phyloP scores from a whole-genome alignment of 2,329 filamentous ascomycete genomes.

The Aspergillus fischeri region DNA sequence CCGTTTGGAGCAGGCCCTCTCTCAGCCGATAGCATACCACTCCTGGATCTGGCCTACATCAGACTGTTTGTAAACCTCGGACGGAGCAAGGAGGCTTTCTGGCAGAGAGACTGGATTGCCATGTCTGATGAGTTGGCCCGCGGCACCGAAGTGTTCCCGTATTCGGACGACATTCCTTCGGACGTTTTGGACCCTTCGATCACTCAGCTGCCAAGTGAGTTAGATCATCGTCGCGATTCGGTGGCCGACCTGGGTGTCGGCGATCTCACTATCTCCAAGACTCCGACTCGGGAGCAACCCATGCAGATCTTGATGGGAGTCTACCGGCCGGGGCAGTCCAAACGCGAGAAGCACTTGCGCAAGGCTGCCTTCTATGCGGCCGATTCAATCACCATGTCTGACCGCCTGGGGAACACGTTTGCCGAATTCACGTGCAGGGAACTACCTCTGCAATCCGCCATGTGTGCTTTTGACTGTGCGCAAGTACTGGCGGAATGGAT shows the following conservation, averaged over 20 bases:
- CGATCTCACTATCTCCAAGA: constrained; percentile 36
- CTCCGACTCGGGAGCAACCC: constrained; percentile 31
- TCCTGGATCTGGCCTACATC: constrained; percentile 88
- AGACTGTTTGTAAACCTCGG: constrained; percentile 91
- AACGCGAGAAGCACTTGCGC: constrained; percentile 80
- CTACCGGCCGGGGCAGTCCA: constrained; percentile 47
- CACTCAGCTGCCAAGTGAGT: constrained; percentile 12
- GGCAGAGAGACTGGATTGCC: constrained; percentile 87
- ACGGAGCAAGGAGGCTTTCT: constrained; percentile 86
- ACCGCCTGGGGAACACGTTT: constrained; percentile 80
- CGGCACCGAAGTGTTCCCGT: constrained; percentile 70
- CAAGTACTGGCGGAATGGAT: constrained; percentile 95
- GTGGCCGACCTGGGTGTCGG: constrained; percentile 34
- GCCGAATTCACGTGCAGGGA: constrained; percentile 79
- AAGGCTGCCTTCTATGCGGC: constrained; percentile 95
- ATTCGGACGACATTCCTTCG: constrained; percentile 51
- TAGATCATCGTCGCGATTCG: constrained; percentile 29
- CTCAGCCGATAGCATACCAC: constrained; percentile 83
- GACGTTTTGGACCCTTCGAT: constrained; percentile 29
- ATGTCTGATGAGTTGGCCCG: constrained; percentile 83
- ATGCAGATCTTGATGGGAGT: constrained; percentile 27
- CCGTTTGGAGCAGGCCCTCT: constrained; percentile 76
- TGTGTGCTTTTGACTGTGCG: constrained; percentile 91
- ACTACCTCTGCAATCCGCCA: constrained; percentile 80
- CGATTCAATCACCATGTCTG: constrained; percentile 83